Base-by-base conservation (phyloP, 768 basidiomycete genomes). In the Lactarius quietus region DNA sequence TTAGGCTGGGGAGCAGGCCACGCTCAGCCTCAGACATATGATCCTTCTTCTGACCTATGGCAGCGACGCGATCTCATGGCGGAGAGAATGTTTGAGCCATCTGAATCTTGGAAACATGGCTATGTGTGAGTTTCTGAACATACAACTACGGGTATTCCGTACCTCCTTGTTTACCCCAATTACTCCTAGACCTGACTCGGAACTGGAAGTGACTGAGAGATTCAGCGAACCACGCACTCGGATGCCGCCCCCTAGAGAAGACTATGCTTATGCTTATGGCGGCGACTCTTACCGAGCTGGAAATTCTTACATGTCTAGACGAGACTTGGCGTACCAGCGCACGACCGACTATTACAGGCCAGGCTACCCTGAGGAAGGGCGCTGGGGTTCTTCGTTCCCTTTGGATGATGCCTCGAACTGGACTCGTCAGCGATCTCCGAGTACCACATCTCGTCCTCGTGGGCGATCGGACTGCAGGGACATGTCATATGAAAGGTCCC, bases 31-130 rank as follows among this genome's bases (percentile, higher is more conserved):
- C 73, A 60, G 72, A 53, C 26, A 38, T 60, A 61, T 28, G 60
- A 10, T 26, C 55, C 7, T 66, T 73, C 75, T 72, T 73, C 59
- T 74, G 75, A 67, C 70, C 45, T 53, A 73, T 74, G 63, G 57
- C 26, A 57, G 28, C 51, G 65, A 29, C 76, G 78, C 59, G 80
- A 80, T 63, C 74, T 73, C 63, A 74, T 78, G 55, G 77, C 80
- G 15, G 77, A 82, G 65, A 80, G 87, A 68, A 83, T 86, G 79
- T 86, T 90, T 71, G 90, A 91, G 72, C 88, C 89, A 36, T 88
- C 87, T 38, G 86, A 88, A 23, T 75, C 78, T 36, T 90, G 90
- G 89, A 62, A 62, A 39, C 48, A 66, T 48, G 65, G 62, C n/a
- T 59, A 54, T 59, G 65, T 59, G 59, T 56, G 48, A 68, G 55